Percentiles rank a stretch among this genome's conserved stretches.
Conservation (phyloP, 2,329 filamentous ascomycete species). For the Hansfordia pulvinata region DNA sequence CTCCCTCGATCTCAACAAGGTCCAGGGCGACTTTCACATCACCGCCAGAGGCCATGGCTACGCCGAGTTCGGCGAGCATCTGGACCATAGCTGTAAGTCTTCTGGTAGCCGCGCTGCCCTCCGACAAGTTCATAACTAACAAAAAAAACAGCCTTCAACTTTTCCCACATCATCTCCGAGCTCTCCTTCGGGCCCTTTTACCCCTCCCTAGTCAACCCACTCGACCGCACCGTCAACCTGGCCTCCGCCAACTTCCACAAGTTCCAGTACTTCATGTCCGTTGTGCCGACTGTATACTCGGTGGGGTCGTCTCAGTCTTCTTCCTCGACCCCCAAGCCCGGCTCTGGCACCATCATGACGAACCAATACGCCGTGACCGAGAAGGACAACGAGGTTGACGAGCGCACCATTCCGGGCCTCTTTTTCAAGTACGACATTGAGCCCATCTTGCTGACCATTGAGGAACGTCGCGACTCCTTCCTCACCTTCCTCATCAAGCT, state of each 20-base stretch:
- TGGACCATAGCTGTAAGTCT: slow-evolving; percentile 65
- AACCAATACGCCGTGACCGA: slow-evolving; percentile 98
- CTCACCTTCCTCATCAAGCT: slow-evolving; percentile 66
- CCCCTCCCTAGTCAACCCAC: slow-evolving; percentile 81
- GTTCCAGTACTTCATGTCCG: slow-evolving; percentile 93
- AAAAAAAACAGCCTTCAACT: slow-evolving; percentile 67
- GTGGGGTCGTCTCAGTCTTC: slow-evolving; percentile 30
- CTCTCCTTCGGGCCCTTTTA: slow-evolving; percentile 97
- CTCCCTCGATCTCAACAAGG: slow-evolving; percentile 84
- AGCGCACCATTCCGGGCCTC: slow-evolving; percentile 68
- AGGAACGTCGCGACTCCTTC: slow-evolving; percentile 66
- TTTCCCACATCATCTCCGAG: slow-evolving; percentile 91
- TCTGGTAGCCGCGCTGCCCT: too few species aligned
- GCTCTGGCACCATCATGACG: slow-evolving; percentile 58
- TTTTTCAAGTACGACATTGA: slow-evolving; percentile 99
- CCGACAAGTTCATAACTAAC: slow-evolving; percentile 8
- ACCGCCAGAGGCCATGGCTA: slow-evolving; percentile 96
- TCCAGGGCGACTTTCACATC: slow-evolving; percentile 96
- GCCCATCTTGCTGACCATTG: slow-evolving; percentile 76
- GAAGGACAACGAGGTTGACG: slow-evolving; percentile 58
- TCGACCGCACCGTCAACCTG: slow-evolving; percentile 75
- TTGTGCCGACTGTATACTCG: slow-evolving; percentile 90
- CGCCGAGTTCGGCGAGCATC: slow-evolving; percentile 60
- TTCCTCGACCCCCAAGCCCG: too few species aligned
- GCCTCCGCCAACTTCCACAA: slow-evolving; percentile 77